phyloP scores from a whole-genome alignment of 192 early-diverging fungal genomes.

The Phycomyces blakesleeanus region DNA sequence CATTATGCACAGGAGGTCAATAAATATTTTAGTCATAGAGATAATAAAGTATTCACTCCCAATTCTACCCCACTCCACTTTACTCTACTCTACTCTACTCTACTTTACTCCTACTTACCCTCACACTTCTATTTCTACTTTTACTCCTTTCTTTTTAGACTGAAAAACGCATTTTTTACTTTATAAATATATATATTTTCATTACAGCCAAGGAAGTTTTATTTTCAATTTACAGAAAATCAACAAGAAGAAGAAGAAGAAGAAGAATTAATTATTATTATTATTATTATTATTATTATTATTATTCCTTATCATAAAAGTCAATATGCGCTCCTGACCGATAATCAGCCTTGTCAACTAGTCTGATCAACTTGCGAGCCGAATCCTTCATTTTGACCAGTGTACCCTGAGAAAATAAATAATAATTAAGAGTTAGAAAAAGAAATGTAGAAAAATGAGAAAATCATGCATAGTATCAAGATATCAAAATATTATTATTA shows the following conservation, averaged over 20 bases:
- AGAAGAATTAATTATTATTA: too few relatives aligned
- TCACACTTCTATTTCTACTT: too few relatives aligned
- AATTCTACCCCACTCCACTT: background rate
- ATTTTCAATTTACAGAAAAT: background rate
- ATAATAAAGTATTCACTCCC: too few relatives aligned
- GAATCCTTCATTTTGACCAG: slow-evolving; percentile 67
- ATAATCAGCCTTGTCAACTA: slow-evolving; percentile 58
- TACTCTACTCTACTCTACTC: background rate
- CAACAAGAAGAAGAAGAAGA: background rate
- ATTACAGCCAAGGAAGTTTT: background rate
- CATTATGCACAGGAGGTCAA: too few relatives aligned
- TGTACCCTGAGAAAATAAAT: too few relatives aligned
- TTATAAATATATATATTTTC: slow-evolving; percentile 1
- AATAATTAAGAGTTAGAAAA: too few relatives aligned
- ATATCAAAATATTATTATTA: too few relatives aligned
- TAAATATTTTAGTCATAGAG: too few relatives aligned
- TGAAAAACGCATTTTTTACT: background rate
- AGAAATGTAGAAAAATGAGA: too few relatives aligned
- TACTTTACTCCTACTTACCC: background rate
- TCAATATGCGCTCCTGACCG: slow-evolving; percentile 67
- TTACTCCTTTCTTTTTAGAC: too few relatives aligned
- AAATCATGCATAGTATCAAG: too few relatives aligned
- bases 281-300: too few relatives aligned
- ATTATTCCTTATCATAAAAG: slow-evolving; percentile 51
- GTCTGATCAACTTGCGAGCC: slow-evolving; percentile 53